Evolutionary conservation across 2,329 filamentous ascomycete genomes (phyloP).

Genomic region (Cladosporium sp.): DNA sequence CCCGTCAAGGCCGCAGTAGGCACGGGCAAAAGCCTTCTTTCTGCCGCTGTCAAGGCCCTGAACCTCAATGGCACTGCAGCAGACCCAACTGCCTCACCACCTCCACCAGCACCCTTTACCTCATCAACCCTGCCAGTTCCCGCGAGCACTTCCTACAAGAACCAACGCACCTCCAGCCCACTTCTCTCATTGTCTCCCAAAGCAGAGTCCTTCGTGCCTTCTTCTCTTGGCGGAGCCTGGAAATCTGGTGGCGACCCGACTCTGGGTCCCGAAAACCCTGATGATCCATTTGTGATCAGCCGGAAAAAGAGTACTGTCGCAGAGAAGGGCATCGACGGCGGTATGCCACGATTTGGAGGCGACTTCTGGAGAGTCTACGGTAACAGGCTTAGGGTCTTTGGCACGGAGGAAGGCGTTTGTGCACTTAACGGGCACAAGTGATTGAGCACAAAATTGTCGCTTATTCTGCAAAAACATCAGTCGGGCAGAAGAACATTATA

Average conservation of each 20-base stretch:
- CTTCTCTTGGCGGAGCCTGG: constrained; percentile 24
- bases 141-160: neutral
- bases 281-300: constrained; percentile 24
- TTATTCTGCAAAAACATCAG: no score
- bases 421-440: constrained; percentile 19
- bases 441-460: neutral
- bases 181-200: constrained; percentile 10
- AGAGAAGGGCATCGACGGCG: constrained; percentile 20
- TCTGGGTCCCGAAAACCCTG: constrained; percentile 17
- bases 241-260: constrained; percentile 28
- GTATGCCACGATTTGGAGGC: constrained; percentile 49
- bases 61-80: neutral
- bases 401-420: constrained; percentile 52
- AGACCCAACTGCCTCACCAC: neutral
- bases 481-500: neutral
- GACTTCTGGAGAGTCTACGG: constrained; percentile 57
- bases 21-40: constrained; percentile 8
- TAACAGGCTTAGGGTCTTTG: constrained; percentile 58
- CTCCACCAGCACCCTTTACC: neutral
- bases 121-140: constrained; percentile 1
- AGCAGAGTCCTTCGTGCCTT: constrained; percentile 24
- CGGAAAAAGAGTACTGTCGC: constrained; percentile 18
- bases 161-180: constrained; percentile 2
- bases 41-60: constrained; percentile 8
- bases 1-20: constrained; percentile 3